Evolutionary conservation across 208 protist genomes (phyloP).

Genomic region (Acanthamoeba polyphaga): DNA sequence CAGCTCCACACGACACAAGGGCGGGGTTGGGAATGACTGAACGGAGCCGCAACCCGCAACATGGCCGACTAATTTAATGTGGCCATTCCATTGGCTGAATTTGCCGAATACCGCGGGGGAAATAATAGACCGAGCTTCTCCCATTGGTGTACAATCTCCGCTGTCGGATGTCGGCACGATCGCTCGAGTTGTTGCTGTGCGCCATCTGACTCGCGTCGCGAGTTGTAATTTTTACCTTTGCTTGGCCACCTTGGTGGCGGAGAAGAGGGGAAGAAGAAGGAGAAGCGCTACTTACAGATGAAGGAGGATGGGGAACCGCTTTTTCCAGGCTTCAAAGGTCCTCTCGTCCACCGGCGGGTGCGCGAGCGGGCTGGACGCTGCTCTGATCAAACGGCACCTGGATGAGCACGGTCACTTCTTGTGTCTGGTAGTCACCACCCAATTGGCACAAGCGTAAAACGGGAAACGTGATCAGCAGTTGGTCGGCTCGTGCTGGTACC

Average conservation of each 20-base stretch:
- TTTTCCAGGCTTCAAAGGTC: neutral
- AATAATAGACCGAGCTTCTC: neutral
- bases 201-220: too few species aligned
- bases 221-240: too few species aligned
- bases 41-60: neutral
- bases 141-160: neutral
- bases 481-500: neutral
- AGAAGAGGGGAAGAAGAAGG: too few species aligned
- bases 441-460: neutral
- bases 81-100: neutral
- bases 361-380: neutral
- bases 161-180: too few species aligned
- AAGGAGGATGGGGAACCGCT: neutral
- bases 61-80: neutral
- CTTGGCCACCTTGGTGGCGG: too few species aligned
- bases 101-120: neutral
- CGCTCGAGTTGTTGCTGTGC: too few species aligned
- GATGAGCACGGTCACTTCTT: constrained; percentile 13
- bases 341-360: neutral
- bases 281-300: neutral
- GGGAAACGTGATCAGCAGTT: neutral
- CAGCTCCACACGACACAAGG: neutral
- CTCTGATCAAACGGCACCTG: constrained; percentile 14
- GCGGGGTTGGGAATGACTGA: neutral
- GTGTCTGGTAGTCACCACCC: neutral